Conservation (phyloP, 495 filamentous ascomycete genomes). For the Penicillium odoratum region DNA sequence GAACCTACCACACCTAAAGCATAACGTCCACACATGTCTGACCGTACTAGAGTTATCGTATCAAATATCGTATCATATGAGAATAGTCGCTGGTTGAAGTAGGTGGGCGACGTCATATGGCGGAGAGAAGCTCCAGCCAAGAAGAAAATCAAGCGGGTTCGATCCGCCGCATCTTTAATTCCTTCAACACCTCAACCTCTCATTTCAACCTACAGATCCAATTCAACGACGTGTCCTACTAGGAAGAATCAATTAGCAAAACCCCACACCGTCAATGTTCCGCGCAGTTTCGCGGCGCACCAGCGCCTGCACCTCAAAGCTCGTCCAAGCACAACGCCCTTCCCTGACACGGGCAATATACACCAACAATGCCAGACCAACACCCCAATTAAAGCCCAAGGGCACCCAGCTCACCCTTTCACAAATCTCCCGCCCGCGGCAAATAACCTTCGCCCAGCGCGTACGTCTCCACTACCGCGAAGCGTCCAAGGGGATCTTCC, state of each 20-base stretch:
- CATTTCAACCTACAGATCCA: background rate
- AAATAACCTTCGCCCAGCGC: slow-evolving; percentile 28
- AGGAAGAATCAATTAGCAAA: background rate
- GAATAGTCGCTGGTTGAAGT: background rate
- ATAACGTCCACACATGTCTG: slow-evolving; percentile 82
- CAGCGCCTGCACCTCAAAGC: slow-evolving; percentile 22
- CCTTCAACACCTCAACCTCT: background rate
- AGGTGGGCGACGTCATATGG: slow-evolving; percentile 31
- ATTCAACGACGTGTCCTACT: background rate
- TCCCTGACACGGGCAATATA: slow-evolving; percentile 26
- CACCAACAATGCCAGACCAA: slow-evolving; percentile 22
- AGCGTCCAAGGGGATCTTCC: slow-evolving; percentile 47
- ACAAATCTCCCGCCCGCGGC: slow-evolving; percentile 18
- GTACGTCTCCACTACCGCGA: slow-evolving; percentile 36
- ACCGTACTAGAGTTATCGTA: background rate
- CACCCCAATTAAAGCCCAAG: slow-evolving; percentile 12
- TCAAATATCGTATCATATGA: background rate
- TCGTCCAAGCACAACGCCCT: slow-evolving; percentile 23
- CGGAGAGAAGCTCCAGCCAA: slow-evolving; percentile 31
- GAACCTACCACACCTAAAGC: slow-evolving; percentile 71
- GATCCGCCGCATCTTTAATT: background rate
- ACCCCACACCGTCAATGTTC: slow-evolving; percentile 30
- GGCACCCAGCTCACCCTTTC: slow-evolving; percentile 7
- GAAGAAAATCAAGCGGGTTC: slow-evolving; percentile 26
- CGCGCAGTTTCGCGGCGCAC: slow-evolving; percentile 36